Base-by-base conservation (phyloP, 495 filamentous ascomycete species). In the Penicillium desertorum region DNA sequence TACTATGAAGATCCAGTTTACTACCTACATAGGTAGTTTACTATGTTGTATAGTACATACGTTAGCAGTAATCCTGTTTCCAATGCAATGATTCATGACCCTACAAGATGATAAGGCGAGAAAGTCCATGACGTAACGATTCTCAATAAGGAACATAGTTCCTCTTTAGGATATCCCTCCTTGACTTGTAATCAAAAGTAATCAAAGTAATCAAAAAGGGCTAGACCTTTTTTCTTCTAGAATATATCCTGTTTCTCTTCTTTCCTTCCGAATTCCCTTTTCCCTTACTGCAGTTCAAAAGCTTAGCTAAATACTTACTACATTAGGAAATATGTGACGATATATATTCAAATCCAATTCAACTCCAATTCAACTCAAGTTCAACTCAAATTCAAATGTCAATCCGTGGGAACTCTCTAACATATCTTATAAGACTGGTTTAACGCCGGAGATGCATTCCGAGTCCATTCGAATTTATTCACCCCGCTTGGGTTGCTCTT, bases 81-180 rank as follows among this genome's bases (percentile, higher is more conserved):
- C 7, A 34, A 19, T 27, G 16, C n/a, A 23, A 23, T 54, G 52
- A 54, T 45, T 54, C 52, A 54, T 54, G 52, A 54, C 41, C 12
- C 44, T 39, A 17, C 27, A 29, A 29, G 1, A 34, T 34, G 14
- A 34, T 14, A 37, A 36, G 20, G 34, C 27, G 29, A 11, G 1
- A 54, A 37, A 65, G 56, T 65, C 63, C 63, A 65, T 65, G 63
- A 65, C 64, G 62, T 66, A 55, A 64, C 53, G 57, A 63, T 51
- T 45, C 27, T 42, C 43, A 45, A 30, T 30, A 6, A 30, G 46
- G 46, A 30, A 30, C 23, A 29, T 16, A 27, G 12, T 16, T 12
- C 14, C 44, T 45, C n/a, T 46, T 16, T 5, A 5, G 30, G 9
- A 29, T 27, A 30, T 22, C 23, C 22, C 10, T 45, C 5, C n/a